Evolutionary conservation across 2,329 filamentous ascomycete genomes (phyloP).

Genomic region (Trichoderma atrobrunneum): DNA sequence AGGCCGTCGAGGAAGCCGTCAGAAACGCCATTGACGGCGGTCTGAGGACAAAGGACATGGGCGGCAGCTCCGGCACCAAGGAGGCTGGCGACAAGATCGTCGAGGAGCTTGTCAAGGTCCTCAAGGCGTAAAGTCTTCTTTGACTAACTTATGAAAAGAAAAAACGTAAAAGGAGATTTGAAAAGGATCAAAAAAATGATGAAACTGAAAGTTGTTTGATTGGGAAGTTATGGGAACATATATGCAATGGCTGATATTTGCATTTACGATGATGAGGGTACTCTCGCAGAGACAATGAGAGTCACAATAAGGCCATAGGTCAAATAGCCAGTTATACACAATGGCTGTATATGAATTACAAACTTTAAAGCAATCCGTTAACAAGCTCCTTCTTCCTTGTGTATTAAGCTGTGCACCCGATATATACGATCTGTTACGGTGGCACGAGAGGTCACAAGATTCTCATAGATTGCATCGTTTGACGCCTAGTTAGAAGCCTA

Average conservation of each 20-base stretch:
- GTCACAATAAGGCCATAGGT: background rate
- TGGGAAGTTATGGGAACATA: background rate
- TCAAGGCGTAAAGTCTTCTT: slow-evolving; percentile 42
- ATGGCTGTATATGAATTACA: background rate
- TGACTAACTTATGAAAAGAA: background rate
- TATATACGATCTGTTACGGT: background rate
- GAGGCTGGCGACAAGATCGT: slow-evolving; percentile 78
- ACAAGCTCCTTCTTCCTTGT: background rate
- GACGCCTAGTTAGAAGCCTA: background rate
- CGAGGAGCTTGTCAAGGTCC: slow-evolving; percentile 64
- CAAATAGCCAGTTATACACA: background rate
- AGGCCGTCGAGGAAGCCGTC: slow-evolving; percentile 78
- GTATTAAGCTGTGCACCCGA: background rate
- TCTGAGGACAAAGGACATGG: slow-evolving; percentile 79
- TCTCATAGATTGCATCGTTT: background rate
- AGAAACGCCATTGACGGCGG: slow-evolving; percentile 75
- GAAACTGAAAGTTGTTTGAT: background rate
- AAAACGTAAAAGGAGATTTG: background rate
- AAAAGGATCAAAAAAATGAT: background rate
- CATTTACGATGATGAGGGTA: background rate
- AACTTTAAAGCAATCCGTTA: background rate
- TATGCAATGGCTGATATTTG: background rate
- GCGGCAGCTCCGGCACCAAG: slow-evolving; percentile 67
- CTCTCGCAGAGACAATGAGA: background rate
- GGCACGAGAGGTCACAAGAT: background rate